Conservation (phyloP, 805 yeast genomes). For the Hanseniaspora singularis region DNA sequence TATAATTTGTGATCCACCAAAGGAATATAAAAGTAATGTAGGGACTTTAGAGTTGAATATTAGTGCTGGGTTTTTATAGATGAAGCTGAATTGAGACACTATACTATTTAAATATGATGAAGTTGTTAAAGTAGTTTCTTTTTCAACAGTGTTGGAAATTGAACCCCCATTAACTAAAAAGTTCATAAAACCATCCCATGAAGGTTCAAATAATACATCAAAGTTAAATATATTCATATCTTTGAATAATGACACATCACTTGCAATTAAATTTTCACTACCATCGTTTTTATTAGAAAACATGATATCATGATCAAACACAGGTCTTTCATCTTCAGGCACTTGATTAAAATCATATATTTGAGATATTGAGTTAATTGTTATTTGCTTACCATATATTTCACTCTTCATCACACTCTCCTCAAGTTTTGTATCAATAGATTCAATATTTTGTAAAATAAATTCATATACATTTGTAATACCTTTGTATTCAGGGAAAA, state of each 20-base stretch:
- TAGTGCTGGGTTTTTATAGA: constrained; percentile 24
- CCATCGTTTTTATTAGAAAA: constrained; percentile 24
- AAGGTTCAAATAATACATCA: constrained; percentile 71
- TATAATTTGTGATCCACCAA: constrained; percentile 33
- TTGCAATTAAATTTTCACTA: too few relatives aligned
- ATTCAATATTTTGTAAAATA: constrained; percentile 55
- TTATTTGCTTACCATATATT: constrained; percentile 48
- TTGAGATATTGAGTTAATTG: constrained; percentile 47
- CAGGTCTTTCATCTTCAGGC: constrained; percentile 53
- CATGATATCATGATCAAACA: constrained; percentile 67
- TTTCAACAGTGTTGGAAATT: not conserved
- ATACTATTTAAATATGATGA: not conserved
- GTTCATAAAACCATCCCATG: constrained; percentile 45
- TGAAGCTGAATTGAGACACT: not conserved
- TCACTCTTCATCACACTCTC: constrained; percentile 57
- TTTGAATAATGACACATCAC: constrained; percentile 32
- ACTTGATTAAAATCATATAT: constrained; percentile 52
- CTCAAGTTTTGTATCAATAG: constrained; percentile 53
- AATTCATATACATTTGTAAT: constrained; percentile 53
- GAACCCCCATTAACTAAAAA: constrained; percentile 24
- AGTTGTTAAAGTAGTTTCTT: too few relatives aligned
- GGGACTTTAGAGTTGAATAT: constrained; percentile 29
- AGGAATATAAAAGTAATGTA: constrained; percentile 27
- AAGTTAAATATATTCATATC: constrained; percentile 34
- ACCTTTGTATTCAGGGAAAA: constrained; percentile 45